Conservation (phyloP, 352 stramenopile species). For the Pythium dissimile region DNA sequence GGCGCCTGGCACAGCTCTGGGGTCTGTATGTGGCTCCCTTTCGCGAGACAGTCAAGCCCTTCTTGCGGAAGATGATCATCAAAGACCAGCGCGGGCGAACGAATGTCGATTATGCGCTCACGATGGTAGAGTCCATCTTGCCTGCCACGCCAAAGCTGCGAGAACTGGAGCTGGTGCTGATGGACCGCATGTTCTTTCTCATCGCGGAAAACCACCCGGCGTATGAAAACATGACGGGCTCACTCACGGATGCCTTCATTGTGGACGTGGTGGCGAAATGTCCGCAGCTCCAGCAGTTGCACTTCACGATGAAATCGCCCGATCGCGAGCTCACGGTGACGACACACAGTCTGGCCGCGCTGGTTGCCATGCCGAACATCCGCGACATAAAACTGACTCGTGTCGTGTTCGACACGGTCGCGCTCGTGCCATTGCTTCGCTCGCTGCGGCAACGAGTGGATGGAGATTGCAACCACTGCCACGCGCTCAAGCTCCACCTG, state of each 20-base stretch:
- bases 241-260: conserved; percentile 5
- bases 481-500: not conserved
- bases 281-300: conserved; percentile 12
- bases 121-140: not conserved
- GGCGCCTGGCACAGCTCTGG: conserved; percentile 1
- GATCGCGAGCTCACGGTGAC: conserved; percentile 7
- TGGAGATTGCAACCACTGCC: too few relatives aligned
- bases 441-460: not conserved
- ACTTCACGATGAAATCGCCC: conserved; percentile 5
- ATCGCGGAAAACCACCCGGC: conserved; percentile 7
- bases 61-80: not conserved
- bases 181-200: conserved; percentile 7
- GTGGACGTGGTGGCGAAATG: not conserved
- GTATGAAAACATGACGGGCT: not conserved
- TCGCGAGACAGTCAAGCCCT: not conserved
- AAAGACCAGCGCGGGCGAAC: not conserved
- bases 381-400: conserved; percentile 2
- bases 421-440: not conserved
- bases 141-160: not conserved
- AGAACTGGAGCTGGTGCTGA: not conserved
- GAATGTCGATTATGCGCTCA: not conserved
- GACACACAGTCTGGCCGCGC: not conserved
- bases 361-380: not conserved
- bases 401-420: not conserved
- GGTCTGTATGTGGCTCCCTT: not conserved